Percentiles rank a stretch among this genome's conserved stretches.
Evolutionary conservation across 1,284 basidiomycete genomes (phyloP).

Genomic region (Agaricales sp.): DNA sequence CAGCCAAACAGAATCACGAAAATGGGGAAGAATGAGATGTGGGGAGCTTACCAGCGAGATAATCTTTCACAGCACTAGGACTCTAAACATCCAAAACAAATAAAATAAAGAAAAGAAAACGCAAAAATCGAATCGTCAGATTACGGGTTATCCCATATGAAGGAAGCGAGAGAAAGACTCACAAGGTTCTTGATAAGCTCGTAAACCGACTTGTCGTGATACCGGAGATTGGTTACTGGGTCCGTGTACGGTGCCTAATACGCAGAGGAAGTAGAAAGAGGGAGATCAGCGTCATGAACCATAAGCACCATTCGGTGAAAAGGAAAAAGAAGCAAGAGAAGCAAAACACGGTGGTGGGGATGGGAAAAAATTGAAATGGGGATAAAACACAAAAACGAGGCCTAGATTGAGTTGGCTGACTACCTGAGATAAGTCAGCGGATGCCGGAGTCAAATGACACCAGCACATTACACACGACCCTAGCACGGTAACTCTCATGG

Average conservation of each 20-base stretch:
- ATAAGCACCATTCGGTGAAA: no score
- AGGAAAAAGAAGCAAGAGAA: no score
- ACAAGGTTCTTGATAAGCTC: constrained; percentile 75
- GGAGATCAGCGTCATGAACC: background rate
- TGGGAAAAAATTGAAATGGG: no score
- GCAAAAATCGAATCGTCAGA: background rate
- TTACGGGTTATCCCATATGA: background rate
- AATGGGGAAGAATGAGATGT: background rate
- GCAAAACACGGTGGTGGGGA: no score
- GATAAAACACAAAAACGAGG: no score
- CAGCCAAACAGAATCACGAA: no score
- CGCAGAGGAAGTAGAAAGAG: background rate
- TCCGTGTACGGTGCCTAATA: constrained; percentile 75
- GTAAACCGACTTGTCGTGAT: constrained; percentile 82
- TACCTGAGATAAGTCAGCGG: no score
- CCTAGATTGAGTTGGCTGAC: no score
- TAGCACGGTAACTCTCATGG: no score
- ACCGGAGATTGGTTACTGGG: constrained; percentile 71
- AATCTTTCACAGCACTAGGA: constrained; percentile 39
- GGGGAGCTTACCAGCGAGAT: constrained; percentile 30
- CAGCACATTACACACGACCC: no score
- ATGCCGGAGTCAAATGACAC: no score
- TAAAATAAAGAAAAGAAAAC: background rate
- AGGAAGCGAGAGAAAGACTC: constrained; percentile 19
- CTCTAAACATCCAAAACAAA: constrained; percentile 21